Base-by-base conservation (phyloP, 306 rosid genomes). In the Lathyrus tuberosus region DNA sequence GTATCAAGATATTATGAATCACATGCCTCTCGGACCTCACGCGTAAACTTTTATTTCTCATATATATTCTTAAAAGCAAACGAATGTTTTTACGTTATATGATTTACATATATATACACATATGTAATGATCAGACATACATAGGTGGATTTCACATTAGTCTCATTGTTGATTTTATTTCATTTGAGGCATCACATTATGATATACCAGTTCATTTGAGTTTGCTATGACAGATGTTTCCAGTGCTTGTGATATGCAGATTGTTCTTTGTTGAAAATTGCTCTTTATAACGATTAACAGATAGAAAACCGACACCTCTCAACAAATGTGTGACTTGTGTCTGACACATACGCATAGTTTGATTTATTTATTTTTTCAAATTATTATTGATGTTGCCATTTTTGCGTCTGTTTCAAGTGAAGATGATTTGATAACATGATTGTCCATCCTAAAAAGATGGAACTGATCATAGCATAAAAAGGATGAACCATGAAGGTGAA, bases 1-100 rank as follows among this genome's bases (percentile, higher is more conserved):
- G 47, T 92, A 89, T 77, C 98, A 90, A 71, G 93, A 83, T 66
- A 59, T 88, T 5, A 88, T 93, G 96, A 85, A 80, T 76, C 86
- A 95, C 83, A 92, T 86, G 85, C 96, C 98, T 13, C 96, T 89
- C 78, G 98, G 93, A 81, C 98, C 91, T 73, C 87, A 86, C 60
- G 85, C 82, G 87, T 92, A 80, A 87, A 80, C 54, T 65, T 67
- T 64, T 18, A 78, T 69, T n/a, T 30, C 57, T 42, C 47, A 49
- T 24, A 40, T 79, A 57, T 70, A 77, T 76, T 79, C 83, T 68
- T 74, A 17, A 76, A 73, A 73, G 63, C 73, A 81, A n/a, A n/a
- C n/a, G n/a, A n/a, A n/a, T n/a, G n/a, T n/a, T n/a, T 60, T 81
- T 52, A 48, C 59, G 18, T 51, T n/a, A 66, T 48, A 76, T 59